These are phyloP conservation scores for Fusarium algeriense DNA, from an alignment of 2,329 filamentous ascomycete species.

Conservation along the genomic window DNA sequence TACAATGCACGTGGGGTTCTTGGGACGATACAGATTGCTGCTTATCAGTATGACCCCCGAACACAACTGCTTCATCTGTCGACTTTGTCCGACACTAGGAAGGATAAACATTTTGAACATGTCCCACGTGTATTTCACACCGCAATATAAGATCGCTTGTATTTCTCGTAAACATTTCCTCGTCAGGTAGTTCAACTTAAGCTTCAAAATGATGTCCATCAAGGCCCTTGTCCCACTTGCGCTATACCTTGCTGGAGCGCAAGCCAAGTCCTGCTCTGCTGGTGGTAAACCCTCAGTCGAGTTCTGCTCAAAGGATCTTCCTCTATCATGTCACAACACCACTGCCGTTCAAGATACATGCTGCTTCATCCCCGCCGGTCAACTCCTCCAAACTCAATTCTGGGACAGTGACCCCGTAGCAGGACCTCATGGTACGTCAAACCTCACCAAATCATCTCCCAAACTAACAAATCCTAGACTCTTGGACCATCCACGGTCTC, in stretches of 20 bases:
- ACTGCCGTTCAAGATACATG: slow-evolving; percentile 73
- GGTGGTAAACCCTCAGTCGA: not conserved
- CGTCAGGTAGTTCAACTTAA: not conserved
- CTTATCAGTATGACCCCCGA: slow-evolving; percentile 21
- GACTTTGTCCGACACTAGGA: slow-evolving; percentile 5
- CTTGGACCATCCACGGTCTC: slow-evolving; percentile 81
- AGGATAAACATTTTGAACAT: not conserved
- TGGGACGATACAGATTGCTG: slow-evolving; percentile 23
- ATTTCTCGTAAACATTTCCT: not conserved
- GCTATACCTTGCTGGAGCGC: slow-evolving; percentile 3
- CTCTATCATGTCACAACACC: slow-evolving; percentile 68
- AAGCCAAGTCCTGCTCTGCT: slow-evolving; percentile 16
- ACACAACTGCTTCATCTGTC: slow-evolving; percentile 40
- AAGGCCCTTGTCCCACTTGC: slow-evolving; percentile 30
- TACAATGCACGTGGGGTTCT: slow-evolving; percentile 39
- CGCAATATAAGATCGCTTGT: slow-evolving; percentile 8
- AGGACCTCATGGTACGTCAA: slow-evolving; percentile 61
- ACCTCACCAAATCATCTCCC: fast-evolving
- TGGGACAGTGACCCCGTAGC: slow-evolving; percentile 77
- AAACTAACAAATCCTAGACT: slow-evolving; percentile 57
- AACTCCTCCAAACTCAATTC: slow-evolving; percentile 80
- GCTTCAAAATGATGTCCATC: slow-evolving; percentile 21
- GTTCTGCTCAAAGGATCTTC: slow-evolving; percentile 37
- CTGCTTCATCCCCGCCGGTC: slow-evolving; percentile 79
- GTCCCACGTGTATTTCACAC: slow-evolving; percentile 6